A percentile compares a stretch with the other conserved stretches of the same genome.
Conservation (phyloP, 352 stramenopile genomes). For the Phytopythium helicoides region DNA sequence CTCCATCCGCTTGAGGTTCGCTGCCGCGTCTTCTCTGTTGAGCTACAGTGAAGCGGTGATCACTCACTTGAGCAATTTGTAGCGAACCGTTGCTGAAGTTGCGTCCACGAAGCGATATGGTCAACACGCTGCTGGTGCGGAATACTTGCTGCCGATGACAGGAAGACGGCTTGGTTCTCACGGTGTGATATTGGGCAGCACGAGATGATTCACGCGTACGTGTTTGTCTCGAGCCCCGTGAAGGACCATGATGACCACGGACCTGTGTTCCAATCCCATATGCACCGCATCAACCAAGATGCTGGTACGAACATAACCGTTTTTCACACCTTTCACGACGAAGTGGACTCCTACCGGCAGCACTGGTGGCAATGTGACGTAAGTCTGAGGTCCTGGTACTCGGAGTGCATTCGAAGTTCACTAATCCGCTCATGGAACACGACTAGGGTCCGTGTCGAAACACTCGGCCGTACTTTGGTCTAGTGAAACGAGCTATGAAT, state of each 20-base stretch:
- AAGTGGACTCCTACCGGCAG: slow-evolving; percentile 83
- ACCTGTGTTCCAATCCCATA: slow-evolving; percentile 75
- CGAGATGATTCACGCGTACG: slow-evolving; percentile 90
- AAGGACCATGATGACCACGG: slow-evolving; percentile 87
- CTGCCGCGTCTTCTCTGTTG: too few relatives aligned
- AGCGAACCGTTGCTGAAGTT: slow-evolving; percentile 84
- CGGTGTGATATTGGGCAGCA: slow-evolving; percentile 35
- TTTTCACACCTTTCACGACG: slow-evolving; percentile 89
- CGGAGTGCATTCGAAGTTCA: too few relatives aligned
- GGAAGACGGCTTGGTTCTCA: not conserved
- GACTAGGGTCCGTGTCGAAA: slow-evolving; percentile 71
- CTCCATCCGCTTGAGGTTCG: slow-evolving; percentile 81
- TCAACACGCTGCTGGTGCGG: slow-evolving; percentile 83
- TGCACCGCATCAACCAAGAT: slow-evolving; percentile 72
- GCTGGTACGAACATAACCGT: slow-evolving; percentile 79
- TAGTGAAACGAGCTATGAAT: slow-evolving; percentile 89
- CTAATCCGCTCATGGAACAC: too few relatives aligned
- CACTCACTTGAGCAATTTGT: too few relatives aligned
- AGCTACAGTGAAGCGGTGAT: too few relatives aligned
- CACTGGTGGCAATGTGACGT: slow-evolving; percentile 88
- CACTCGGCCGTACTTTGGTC: slow-evolving; percentile 68
- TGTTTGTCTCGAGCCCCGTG: slow-evolving; percentile 79
- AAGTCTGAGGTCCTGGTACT: slow-evolving; percentile 1
- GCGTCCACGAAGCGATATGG: slow-evolving; percentile 72
- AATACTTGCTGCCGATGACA: not conserved